These are phyloP conservation scores for Cutaneotrichosporon sp. DNA, from an alignment of 1,284 basidiomycete genomes.

Conservation along the genomic window DNA sequence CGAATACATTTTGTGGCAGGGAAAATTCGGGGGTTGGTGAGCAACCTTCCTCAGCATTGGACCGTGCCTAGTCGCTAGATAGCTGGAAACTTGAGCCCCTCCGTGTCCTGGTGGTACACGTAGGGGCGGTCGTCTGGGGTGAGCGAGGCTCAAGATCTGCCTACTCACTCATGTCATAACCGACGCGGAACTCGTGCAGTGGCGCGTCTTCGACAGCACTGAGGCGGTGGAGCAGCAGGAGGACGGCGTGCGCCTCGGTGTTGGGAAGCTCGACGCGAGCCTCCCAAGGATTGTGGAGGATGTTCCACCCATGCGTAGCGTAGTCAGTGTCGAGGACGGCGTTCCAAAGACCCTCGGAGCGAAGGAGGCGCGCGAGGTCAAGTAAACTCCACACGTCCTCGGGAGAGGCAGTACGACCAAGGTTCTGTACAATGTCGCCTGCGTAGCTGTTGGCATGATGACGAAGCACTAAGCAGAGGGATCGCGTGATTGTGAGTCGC, in stretches of 20 bases:
- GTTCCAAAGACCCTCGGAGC: background rate
- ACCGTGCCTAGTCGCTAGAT: background rate
- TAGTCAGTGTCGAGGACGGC: background rate
- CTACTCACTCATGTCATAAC: background rate
- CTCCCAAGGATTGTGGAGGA: background rate
- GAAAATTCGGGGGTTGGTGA: background rate
- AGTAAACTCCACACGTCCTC: conserved; percentile 5
- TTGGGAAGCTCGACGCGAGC: background rate
- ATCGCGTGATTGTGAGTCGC: background rate
- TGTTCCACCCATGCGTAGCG: background rate
- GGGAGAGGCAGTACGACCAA: background rate
- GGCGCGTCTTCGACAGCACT: background rate
- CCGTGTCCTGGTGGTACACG: conserved; percentile 9
- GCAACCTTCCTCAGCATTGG: background rate
- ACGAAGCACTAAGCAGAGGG: background rate
- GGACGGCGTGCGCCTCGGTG: conserved; percentile 2
- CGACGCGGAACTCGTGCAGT: conserved; percentile 7
- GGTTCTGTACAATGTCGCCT: background rate
- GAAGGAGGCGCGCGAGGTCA: conserved; percentile 6
- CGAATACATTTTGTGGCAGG: background rate
- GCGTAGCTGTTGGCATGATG: conserved; percentile 3
- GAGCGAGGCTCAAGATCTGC: too few species aligned
- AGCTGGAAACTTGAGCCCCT: background rate
- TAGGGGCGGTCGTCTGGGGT: background rate
- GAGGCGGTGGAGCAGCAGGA: conserved; percentile 4